These are phyloP conservation scores for Penicillium alfredii DNA, from an alignment of 495 filamentous ascomycete genomes.

Conservation along the genomic window DNA sequence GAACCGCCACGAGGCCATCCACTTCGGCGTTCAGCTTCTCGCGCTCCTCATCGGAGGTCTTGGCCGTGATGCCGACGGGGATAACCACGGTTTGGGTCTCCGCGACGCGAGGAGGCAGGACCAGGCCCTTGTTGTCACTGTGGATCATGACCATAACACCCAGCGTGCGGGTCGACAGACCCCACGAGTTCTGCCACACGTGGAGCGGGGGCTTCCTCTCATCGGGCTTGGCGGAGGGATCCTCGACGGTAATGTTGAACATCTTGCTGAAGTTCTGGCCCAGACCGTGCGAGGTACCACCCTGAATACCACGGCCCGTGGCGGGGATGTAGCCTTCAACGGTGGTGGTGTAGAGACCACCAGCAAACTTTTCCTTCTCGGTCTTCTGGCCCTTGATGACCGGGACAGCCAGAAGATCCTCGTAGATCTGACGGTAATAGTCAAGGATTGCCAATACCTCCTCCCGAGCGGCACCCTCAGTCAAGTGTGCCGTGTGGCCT, in stretches of 20 bases:
- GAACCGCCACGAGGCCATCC: slow-evolving; percentile 55
- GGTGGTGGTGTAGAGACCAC: slow-evolving; percentile 90
- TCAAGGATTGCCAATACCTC: slow-evolving; percentile 94
- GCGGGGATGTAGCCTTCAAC: slow-evolving; percentile 85
- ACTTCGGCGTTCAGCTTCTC: slow-evolving; percentile 64
- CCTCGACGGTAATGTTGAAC: slow-evolving; percentile 96
- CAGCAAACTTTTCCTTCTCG: slow-evolving; percentile 94
- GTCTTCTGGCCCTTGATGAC: slow-evolving; percentile 84
- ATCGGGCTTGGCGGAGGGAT: slow-evolving; percentile 70
- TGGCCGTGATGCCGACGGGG: slow-evolving; percentile 89
- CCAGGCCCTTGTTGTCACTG: slow-evolving; percentile 87
- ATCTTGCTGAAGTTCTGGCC: slow-evolving; percentile 98
- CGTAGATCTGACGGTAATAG: slow-evolving; percentile 81
- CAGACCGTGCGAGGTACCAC: slow-evolving; percentile 86
- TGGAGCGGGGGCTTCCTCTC: slow-evolving; percentile 63
- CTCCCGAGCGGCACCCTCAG: slow-evolving; percentile 63
- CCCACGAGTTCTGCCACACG: slow-evolving; percentile 99
- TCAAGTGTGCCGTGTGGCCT: slow-evolving; percentile 92
- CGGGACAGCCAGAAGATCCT: slow-evolving; percentile 88
- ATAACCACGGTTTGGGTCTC: slow-evolving; percentile 79
- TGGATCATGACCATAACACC: slow-evolving; percentile 99
- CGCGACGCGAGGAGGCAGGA: slow-evolving; percentile 86
- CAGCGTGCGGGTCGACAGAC: slow-evolving; percentile 88
- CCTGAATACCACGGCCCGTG: slow-evolving; percentile 94
- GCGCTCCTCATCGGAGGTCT: slow-evolving; percentile 70